phyloP scores from a whole-genome alignment of 805 yeast genomes.

The Candida nanaspora region DNA sequence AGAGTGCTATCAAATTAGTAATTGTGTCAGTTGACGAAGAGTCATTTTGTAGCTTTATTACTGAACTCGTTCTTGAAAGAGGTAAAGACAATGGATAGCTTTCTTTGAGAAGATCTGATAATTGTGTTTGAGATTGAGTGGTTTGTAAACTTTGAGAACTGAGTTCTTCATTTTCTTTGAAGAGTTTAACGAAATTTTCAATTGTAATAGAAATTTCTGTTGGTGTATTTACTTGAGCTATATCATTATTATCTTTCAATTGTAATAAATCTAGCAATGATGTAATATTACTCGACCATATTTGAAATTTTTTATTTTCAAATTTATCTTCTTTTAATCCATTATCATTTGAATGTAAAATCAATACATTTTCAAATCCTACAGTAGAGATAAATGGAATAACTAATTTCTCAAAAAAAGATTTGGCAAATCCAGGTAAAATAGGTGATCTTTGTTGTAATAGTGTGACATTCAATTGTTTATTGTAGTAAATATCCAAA shows the following conservation, averaged over 20 bases:
- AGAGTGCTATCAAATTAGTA: slow-evolving; percentile 9
- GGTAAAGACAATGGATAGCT: slow-evolving; percentile 10
- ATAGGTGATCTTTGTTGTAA: slow-evolving; percentile 82
- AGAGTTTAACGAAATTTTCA: slow-evolving; percentile 1
- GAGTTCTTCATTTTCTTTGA: background rate
- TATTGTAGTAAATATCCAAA: slow-evolving; percentile 54
- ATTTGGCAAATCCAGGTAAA: slow-evolving; percentile 50
- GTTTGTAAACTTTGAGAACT: background rate
- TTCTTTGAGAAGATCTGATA: slow-evolving; percentile 5
- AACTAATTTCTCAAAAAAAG: slow-evolving; percentile 45
- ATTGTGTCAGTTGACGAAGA: too few relatives aligned
- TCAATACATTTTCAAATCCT: slow-evolving; percentile 38
- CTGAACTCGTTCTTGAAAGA: slow-evolving; percentile 6
- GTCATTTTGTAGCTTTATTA: slow-evolving; percentile 1
- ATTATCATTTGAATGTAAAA: slow-evolving; percentile 70
- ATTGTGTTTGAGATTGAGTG: slow-evolving; percentile 3
- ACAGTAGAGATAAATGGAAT: slow-evolving; percentile 38
- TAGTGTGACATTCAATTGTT: slow-evolving; percentile 37
- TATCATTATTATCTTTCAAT: slow-evolving; percentile 6
- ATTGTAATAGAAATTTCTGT: slow-evolving; percentile 9
- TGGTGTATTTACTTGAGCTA: slow-evolving; percentile 4
- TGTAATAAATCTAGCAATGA: slow-evolving; percentile 12
- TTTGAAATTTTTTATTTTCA: slow-evolving; percentile 9
- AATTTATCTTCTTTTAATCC: slow-evolving; percentile 30
- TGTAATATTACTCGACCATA: slow-evolving; percentile 19